Evolutionary conservation across 164 flowering plant species (phyloP).

Genomic region (Tinospora cordifolia): DNA sequence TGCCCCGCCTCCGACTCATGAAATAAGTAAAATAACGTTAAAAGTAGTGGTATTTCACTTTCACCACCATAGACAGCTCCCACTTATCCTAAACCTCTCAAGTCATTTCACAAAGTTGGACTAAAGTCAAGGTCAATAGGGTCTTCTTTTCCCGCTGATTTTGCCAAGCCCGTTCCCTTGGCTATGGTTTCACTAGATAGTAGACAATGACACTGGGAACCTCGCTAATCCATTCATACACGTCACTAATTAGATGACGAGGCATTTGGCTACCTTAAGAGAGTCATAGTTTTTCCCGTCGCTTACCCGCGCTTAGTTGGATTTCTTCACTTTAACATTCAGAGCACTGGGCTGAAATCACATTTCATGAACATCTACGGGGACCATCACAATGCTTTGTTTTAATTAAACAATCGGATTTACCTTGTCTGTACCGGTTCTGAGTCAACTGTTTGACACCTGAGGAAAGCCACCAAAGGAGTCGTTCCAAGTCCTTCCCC

Average conservation of each 20-base stretch:
- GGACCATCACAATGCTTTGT: slow-evolving; percentile 1
- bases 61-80: too few relatives aligned
- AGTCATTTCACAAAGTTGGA: too few relatives aligned
- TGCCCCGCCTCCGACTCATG: too few relatives aligned
- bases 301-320: neutral
- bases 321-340: slow-evolving; percentile 8
- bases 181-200: too few relatives aligned
- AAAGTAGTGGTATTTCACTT: too few relatives aligned
- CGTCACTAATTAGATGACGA: slow-evolving; percentile 4
- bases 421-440: slow-evolving; percentile 7
- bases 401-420: too few relatives aligned
- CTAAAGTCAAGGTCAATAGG: too few relatives aligned
- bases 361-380: slow-evolving; percentile 5
- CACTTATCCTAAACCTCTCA: too few relatives aligned
- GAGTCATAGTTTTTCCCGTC: slow-evolving; percentile 6
- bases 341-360: slow-evolving; percentile 4
- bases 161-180: too few relatives aligned
- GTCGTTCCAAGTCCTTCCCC: slow-evolving; percentile 3
- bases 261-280: slow-evolving; percentile 12
- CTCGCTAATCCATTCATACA: slow-evolving; percentile 5
- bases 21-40: too few relatives aligned
- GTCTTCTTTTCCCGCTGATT: too few relatives aligned
- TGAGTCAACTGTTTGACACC: slow-evolving; percentile 6
- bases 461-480: neutral
- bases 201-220: neutral